These are phyloP conservation scores for Cnidoscolus chayamansa DNA, from an alignment of 441 rosid species.

Conservation along the genomic window DNA sequence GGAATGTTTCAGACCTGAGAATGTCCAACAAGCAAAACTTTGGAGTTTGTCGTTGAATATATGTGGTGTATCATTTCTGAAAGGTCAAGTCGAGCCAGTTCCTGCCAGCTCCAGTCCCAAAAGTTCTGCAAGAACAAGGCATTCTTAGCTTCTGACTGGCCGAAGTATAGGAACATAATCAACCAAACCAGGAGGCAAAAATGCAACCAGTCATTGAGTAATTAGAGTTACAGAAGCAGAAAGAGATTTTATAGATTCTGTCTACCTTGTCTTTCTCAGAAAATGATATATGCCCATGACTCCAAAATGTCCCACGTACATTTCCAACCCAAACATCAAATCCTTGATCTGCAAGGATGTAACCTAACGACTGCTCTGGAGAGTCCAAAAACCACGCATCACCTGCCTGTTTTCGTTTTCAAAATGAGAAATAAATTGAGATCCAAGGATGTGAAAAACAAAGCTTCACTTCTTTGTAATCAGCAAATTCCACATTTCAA, in stretches of 20 bases:
- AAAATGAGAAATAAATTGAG: constrained; percentile 1
- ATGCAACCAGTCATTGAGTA: constrained; percentile 13
- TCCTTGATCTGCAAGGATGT: constrained; percentile 78
- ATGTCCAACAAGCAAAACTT: constrained; percentile 78
- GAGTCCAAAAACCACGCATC: constrained; percentile 81
- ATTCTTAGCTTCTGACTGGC: background rate
- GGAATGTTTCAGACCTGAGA: constrained; percentile 61
- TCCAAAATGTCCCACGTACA: constrained; percentile 90
- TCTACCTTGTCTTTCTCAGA: constrained; percentile 67
- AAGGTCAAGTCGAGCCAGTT: constrained; percentile 72
- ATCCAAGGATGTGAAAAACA: constrained; percentile 5
- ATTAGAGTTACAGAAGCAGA: background rate
- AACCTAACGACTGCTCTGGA: constrained; percentile 64
- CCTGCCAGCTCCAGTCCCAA: constrained; percentile 99
- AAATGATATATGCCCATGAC: constrained; percentile 72
- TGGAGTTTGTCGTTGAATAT: constrained; percentile 50
- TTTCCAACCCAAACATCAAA: constrained; percentile 91
- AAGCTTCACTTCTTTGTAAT: background rate
- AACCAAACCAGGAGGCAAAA: background rate
- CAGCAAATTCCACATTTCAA: background rate
- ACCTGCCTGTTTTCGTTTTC: constrained; percentile 50
- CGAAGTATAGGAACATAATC: background rate
- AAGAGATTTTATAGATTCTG: constrained; percentile 13
- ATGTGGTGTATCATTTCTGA: constrained; percentile 61
- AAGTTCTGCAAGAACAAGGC: constrained; percentile 51